A percentile compares a stretch with the other conserved stretches of the same genome.
Conservation (phyloP, 306 rosid species). For the Lathyrus aphaca region DNA sequence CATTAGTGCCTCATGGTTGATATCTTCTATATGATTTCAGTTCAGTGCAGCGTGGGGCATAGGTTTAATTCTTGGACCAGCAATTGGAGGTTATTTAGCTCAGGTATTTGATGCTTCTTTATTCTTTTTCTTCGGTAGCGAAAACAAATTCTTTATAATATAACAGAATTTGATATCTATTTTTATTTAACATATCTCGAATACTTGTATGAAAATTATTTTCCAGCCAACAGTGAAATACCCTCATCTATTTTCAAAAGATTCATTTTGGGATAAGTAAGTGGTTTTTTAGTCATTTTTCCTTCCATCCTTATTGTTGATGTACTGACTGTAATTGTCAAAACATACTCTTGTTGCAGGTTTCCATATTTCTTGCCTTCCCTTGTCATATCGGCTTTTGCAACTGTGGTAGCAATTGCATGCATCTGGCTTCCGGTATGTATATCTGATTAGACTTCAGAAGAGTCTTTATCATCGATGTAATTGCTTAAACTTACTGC, state of each 20-base stretch:
- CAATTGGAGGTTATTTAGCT: constrained; percentile 27
- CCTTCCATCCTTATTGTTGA: not conserved
- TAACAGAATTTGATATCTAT: not conserved
- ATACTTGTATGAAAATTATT: constrained; percentile 3
- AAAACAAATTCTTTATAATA: too few species aligned
- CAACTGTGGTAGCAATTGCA: constrained; percentile 34
- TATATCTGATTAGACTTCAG: too few species aligned
- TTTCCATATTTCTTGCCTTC: constrained; percentile 21
- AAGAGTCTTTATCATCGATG: too few species aligned
- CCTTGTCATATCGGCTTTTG: constrained; percentile 36
- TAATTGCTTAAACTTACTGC: too few species aligned
- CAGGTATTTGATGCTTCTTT: constrained; percentile 28
- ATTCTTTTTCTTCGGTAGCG: too few species aligned
- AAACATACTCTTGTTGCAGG: constrained; percentile 33
- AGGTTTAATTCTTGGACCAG: constrained; percentile 27
- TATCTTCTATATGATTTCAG: not conserved
- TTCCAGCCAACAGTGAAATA: constrained; percentile 74
- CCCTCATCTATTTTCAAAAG: constrained; percentile 65
- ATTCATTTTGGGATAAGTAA: constrained; percentile 78
- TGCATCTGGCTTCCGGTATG: constrained; percentile 58
- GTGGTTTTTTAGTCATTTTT: not conserved
- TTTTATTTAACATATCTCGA: not conserved
- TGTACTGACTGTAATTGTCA: constrained; percentile 1
- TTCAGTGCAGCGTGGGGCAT: constrained; percentile 15
- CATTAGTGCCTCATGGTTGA: not conserved